phyloP scores from a whole-genome alignment of 768 basidiomycete genomes.

The Heimioporus sp. region DNA sequence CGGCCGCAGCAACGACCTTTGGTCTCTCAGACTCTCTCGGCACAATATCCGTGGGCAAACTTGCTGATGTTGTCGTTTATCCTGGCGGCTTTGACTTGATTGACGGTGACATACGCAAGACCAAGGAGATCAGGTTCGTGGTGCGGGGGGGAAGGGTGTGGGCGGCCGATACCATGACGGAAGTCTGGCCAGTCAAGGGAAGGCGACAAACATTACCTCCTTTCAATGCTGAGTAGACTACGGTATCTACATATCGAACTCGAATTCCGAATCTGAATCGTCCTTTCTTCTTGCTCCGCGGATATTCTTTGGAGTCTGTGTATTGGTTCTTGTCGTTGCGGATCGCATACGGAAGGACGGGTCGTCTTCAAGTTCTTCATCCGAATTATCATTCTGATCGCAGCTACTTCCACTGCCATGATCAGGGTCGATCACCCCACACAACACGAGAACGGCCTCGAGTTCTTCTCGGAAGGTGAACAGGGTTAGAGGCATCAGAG shows the following conservation, averaged over 20 bases:
- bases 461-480: slow-evolving; percentile 46
- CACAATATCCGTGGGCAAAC: slow-evolving; percentile 60
- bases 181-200: slow-evolving; percentile 69
- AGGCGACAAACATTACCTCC: slow-evolving; percentile 54
- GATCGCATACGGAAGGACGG: slow-evolving; percentile 57
- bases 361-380: slow-evolving; percentile 48
- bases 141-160: slow-evolving; percentile 68
- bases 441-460: slow-evolving; percentile 65
- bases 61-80: slow-evolving; percentile 71
- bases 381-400: slow-evolving; percentile 40
- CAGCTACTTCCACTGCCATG: slow-evolving; percentile 28
- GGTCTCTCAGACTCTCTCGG: slow-evolving; percentile 63
- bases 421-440: slow-evolving; percentile 62
- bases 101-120: slow-evolving; percentile 46
- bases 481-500: background rate
- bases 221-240: slow-evolving; percentile 46
- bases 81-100: slow-evolving; percentile 59
- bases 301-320: slow-evolving; percentile 52
- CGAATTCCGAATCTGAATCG: slow-evolving; percentile 79
- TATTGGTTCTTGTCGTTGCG: slow-evolving; percentile 55
- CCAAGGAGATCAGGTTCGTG: slow-evolving; percentile 54
- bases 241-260: slow-evolving; percentile 59
- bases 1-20: slow-evolving; percentile 60
- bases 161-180: slow-evolving; percentile 64
- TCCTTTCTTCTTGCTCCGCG: slow-evolving; percentile 48